Evolutionary conservation across 1,284 basidiomycete species (phyloP).

Genomic region (Pseudozyma sp.): DNA sequence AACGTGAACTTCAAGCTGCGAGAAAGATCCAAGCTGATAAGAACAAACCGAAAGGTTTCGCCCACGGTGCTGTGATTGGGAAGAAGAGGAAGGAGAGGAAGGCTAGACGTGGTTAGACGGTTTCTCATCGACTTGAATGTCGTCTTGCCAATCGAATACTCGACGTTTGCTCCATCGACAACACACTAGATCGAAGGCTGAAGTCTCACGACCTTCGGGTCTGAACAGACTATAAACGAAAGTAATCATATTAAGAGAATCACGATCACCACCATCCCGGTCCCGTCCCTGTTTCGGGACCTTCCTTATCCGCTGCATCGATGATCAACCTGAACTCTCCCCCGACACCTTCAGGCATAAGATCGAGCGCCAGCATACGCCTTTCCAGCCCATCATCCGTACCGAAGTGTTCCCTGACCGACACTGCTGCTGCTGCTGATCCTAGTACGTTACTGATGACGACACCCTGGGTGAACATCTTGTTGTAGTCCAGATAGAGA

Average conservation of each 20-base stretch:
- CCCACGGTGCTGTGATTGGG: conserved; percentile 62
- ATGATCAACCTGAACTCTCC: conserved; percentile 47
- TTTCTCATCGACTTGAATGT: too few relatives aligned
- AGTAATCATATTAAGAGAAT: neutral
- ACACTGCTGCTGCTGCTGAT: conserved; percentile 26
- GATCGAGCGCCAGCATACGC: conserved; percentile 41
- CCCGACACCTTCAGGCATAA: conserved; percentile 31
- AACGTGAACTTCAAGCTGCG: conserved; percentile 23
- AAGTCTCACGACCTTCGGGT: too few relatives aligned
- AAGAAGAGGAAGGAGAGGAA: conserved; percentile 62
- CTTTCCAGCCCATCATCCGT: conserved; percentile 36
- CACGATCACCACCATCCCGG: conserved; percentile 46
- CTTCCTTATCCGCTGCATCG: conserved; percentile 48
- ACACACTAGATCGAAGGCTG: too few relatives aligned
- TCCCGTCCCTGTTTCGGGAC: conserved; percentile 41
- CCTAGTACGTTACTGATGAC: conserved; percentile 34
- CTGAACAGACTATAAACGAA: neutral
- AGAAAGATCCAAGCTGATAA: conserved; percentile 40
- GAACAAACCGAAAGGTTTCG: conserved; percentile 34
- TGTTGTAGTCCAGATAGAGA: conserved; percentile 50
- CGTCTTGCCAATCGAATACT: too few relatives aligned
- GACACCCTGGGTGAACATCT: conserved; percentile 55
- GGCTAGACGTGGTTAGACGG: conserved; percentile 26
- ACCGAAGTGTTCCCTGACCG: conserved; percentile 38
- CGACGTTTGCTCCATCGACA: too few relatives aligned